Conservation (phyloP, 768 basidiomycete species). For the Lactarius indigo region DNA sequence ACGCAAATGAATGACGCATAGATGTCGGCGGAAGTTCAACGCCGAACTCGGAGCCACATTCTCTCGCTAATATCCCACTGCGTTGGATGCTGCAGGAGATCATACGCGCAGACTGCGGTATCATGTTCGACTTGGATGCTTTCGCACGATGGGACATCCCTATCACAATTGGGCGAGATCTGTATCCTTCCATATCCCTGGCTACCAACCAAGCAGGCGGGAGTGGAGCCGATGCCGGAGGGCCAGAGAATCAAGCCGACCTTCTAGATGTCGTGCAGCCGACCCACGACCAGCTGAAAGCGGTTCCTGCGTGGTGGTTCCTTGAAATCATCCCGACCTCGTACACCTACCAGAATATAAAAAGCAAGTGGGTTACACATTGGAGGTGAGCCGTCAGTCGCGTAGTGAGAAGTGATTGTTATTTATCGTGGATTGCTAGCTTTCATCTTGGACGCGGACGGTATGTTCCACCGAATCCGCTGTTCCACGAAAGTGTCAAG, state of each 20-base stretch:
- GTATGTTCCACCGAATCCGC: conserved; percentile 45
- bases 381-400: conserved; percentile 45
- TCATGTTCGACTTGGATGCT: conserved; percentile 13
- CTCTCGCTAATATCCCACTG: conserved; percentile 22
- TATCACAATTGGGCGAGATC: not conserved
- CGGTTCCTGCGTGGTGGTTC: conserved; percentile 58
- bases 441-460: conserved; percentile 59
- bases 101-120: conserved; percentile 1
- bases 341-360: conserved; percentile 53
- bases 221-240: not conserved
- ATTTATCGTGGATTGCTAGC: conserved; percentile 31
- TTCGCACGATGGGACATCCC: conserved; percentile 20
- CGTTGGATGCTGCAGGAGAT: conserved; percentile 26
- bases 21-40: conserved; percentile 23
- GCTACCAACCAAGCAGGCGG: not conserved
- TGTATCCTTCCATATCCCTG: not conserved
- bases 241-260: not conserved
- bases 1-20: not conserved
- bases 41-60: not conserved
- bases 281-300: conserved; percentile 50
- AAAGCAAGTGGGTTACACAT: conserved; percentile 50
- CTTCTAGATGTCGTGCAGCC: conserved; percentile 43
- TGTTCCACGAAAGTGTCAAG: conserved; percentile 63
- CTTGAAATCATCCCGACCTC: conserved; percentile 59
- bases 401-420: not conserved